A percentile compares a stretch with the other conserved stretches of the same genome.
Evolutionary conservation across 352 stramenopile genomes (phyloP).

Genomic region (Phytophthora brassicae): DNA sequence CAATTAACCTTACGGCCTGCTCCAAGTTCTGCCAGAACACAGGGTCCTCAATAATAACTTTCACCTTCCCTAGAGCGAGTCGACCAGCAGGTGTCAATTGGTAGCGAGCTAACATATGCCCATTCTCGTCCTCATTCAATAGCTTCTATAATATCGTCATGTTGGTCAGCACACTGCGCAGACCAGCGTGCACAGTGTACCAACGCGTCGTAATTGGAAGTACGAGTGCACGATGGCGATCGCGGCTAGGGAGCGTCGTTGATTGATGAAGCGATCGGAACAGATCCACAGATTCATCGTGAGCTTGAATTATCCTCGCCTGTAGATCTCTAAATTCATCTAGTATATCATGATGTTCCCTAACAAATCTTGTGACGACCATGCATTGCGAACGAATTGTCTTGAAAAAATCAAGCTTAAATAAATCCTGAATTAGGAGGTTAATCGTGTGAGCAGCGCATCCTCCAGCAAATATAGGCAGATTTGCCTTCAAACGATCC

Average conservation of each 20-base stretch:
- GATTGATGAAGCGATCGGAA: not conserved
- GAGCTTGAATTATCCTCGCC: not conserved
- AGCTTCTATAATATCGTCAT: constrained; percentile 7
- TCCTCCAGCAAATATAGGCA: constrained; percentile 7
- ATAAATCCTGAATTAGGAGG: constrained; percentile 2
- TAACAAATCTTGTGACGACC: not conserved
- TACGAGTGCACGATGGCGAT: not conserved
- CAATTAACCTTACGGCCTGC: not conserved
- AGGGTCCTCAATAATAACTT: not conserved
- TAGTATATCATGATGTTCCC: not conserved
- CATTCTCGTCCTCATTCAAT: not conserved
- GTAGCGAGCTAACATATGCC: not conserved
- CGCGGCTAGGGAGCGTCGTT: not conserved
- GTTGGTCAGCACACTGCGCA: constrained; percentile 1
- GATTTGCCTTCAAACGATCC: not conserved
- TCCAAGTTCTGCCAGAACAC: not conserved
- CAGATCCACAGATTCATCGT: not conserved
- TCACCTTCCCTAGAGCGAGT: not conserved
- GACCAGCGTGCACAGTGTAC: constrained; percentile 6
- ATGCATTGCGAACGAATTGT: not conserved
- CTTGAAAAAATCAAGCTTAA: constrained; percentile 1
- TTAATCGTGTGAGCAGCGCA: not conserved
- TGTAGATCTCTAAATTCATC: not conserved
- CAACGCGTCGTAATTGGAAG: constrained; percentile 4
- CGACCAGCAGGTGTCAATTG: not conserved